These are phyloP conservation scores for Coniochaeta prunicola DNA, from an alignment of 2,329 filamentous ascomycete genomes.

Conservation along the genomic window DNA sequence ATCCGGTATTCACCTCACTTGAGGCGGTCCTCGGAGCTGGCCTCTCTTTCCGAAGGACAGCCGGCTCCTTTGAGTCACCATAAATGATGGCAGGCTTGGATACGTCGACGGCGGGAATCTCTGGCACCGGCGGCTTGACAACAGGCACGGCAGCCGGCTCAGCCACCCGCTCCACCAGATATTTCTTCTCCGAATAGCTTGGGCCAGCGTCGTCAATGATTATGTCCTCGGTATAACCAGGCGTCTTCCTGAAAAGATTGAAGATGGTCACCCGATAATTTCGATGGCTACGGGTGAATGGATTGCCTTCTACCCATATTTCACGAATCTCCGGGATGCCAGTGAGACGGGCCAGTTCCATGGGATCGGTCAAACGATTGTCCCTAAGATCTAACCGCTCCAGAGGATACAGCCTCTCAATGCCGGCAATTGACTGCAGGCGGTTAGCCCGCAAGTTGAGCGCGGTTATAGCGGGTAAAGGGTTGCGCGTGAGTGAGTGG, in stretches of 20 bases:
- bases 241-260: slow-evolving; percentile 86
- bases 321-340: slow-evolving; percentile 87
- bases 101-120: slow-evolving; percentile 56
- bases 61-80: slow-evolving; percentile 38
- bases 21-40: slow-evolving; percentile 43
- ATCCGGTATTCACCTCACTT: slow-evolving; percentile 51
- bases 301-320: slow-evolving; percentile 87
- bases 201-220: slow-evolving; percentile 80
- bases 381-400: slow-evolving; percentile 88
- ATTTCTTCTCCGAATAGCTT: slow-evolving; percentile 76
- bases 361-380: slow-evolving; percentile 84
- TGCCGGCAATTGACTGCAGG: slow-evolving; percentile 76
- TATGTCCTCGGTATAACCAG: slow-evolving; percentile 86
- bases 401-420: slow-evolving; percentile 81
- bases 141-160: slow-evolving; percentile 72
- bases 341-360: slow-evolving; percentile 81
- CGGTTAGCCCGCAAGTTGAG: slow-evolving; percentile 88
- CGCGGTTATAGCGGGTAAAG: slow-evolving; percentile 86
- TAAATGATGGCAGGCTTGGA: slow-evolving; percentile 60
- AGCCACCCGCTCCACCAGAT: slow-evolving; percentile 72
- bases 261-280: slow-evolving; percentile 87
- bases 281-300: slow-evolving; percentile 80
- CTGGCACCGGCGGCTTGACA: slow-evolving; percentile 59
- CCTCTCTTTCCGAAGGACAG: slow-evolving; percentile 53
- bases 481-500: slow-evolving; percentile 76